Conservation (phyloP, 169 alveolate genomes). For the Plasmodium fragile region DNA sequence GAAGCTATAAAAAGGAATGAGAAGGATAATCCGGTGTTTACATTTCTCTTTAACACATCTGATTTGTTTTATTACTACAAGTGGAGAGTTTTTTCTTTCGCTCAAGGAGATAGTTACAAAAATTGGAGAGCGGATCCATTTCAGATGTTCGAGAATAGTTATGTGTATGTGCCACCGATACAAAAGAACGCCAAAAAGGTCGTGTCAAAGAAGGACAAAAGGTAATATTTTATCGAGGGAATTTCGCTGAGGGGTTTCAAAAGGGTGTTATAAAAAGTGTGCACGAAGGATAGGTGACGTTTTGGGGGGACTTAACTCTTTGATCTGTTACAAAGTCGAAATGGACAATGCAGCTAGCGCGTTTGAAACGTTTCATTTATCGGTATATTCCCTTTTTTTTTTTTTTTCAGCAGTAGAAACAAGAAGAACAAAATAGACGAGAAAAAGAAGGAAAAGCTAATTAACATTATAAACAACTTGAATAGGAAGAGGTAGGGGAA, state of each 20-base stretch:
- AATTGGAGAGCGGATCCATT: slow-evolving; percentile 75
- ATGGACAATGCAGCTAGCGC: background rate
- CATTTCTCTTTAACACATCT: slow-evolving; percentile 53
- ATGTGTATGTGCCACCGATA: slow-evolving; percentile 61
- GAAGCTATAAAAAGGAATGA: slow-evolving; percentile 64
- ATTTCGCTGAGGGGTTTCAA: background rate
- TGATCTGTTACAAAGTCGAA: background rate
- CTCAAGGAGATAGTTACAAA: slow-evolving; percentile 76
- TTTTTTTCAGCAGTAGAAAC: slow-evolving; percentile 8
- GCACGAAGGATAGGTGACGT: background rate
- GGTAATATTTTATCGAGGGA: background rate
- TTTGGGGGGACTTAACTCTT: background rate
- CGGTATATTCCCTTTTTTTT: background rate
- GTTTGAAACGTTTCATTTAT: background rate
- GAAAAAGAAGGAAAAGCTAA: slow-evolving; percentile 46
- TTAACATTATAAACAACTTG: slow-evolving; percentile 38
- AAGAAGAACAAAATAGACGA: slow-evolving; percentile 49
- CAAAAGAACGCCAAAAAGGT: slow-evolving; percentile 24
- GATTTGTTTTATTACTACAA: slow-evolving; percentile 68
- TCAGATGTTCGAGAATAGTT: slow-evolving; percentile 66
- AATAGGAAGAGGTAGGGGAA: slow-evolving; percentile 48
- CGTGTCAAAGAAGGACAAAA: slow-evolving; percentile 11
- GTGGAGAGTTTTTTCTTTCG: slow-evolving; percentile 75
- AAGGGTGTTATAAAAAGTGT: background rate
- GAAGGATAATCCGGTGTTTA: slow-evolving; percentile 41